Percentiles rank a stretch among this genome's conserved stretches.
These are phyloP conservation scores for Onygenales sp. DNA, from an alignment of 2,329 filamentous ascomycete species.

Conservation along the genomic window DNA sequence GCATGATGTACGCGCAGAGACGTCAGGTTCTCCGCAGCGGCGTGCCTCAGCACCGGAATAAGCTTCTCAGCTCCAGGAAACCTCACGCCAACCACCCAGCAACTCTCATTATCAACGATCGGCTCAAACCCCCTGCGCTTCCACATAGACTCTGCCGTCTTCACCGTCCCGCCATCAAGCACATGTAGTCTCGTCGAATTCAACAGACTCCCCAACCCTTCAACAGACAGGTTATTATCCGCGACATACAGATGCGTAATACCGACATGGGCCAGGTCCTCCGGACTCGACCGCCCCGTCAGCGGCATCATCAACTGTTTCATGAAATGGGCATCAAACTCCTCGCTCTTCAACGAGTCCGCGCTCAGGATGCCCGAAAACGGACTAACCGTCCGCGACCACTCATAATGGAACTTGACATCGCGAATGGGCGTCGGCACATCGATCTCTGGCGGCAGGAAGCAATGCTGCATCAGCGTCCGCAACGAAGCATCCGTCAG, in stretches of 20 bases:
- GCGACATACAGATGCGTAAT: conserved; percentile 53
- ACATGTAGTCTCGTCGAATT: conserved; percentile 44
- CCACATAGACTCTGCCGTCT: conserved; percentile 5
- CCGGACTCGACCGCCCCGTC: conserved; percentile 45
- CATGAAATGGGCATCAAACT: conserved; percentile 44
- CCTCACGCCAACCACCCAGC: conserved; percentile 6
- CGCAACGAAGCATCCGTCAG: conserved; percentile 48
- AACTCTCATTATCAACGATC: not conserved
- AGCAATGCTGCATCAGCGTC: conserved; percentile 43
- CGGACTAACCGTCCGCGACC: conserved; percentile 15
- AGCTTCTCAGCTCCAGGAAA: conserved; percentile 47
- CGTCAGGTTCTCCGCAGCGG: conserved; percentile 39
- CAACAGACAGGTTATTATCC: conserved; percentile 46
- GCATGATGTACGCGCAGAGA: conserved; percentile 48
- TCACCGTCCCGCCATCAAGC: conserved; percentile 45
- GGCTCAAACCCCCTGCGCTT: conserved; percentile 2
- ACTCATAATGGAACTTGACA: conserved; percentile 11
- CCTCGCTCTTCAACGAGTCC: conserved; percentile 33
- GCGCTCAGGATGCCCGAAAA: conserved; percentile 27
- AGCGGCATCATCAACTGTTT: conserved; percentile 40
- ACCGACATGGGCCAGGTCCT: conserved; percentile 44
- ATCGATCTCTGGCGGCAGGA: conserved; percentile 21
- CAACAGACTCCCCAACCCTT: conserved; percentile 45
- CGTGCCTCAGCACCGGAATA: conserved; percentile 39
- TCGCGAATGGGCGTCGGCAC: conserved; percentile 13